These are phyloP conservation scores for Nakazawaea wyomingensis DNA, from an alignment of 805 yeast genomes.

Conservation along the genomic window DNA sequence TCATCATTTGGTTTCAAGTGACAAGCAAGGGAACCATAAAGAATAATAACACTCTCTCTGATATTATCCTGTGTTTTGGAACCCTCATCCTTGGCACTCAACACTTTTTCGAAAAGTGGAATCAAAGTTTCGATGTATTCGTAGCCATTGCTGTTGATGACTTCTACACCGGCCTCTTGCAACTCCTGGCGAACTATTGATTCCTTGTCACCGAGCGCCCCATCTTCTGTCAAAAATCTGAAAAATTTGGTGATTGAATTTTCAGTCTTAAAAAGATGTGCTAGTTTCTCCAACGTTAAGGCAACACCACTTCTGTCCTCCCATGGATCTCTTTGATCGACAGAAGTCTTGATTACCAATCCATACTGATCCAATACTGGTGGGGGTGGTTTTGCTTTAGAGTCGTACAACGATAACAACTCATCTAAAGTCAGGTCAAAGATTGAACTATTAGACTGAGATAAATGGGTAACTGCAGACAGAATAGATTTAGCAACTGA, in stretches of 20 bases:
- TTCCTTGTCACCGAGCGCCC: slow-evolving; percentile 73
- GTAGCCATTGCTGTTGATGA: slow-evolving; percentile 64
- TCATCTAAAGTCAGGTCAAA: slow-evolving; percentile 32
- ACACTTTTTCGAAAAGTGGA: slow-evolving; percentile 71
- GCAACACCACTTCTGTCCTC: slow-evolving; percentile 83
- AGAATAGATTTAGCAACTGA: slow-evolving; percentile 70
- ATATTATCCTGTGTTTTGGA: slow-evolving; percentile 51
- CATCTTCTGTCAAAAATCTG: slow-evolving; percentile 54
- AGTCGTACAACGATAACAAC: slow-evolving; percentile 52
- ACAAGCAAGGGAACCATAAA: slow-evolving; percentile 88
- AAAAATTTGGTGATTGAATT: slow-evolving; percentile 50
- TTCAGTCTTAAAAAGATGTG: slow-evolving; percentile 38
- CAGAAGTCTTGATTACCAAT: slow-evolving; percentile 56
- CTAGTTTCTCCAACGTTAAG: slow-evolving; percentile 50
- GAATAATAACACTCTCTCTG: slow-evolving; percentile 75
- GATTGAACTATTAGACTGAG: slow-evolving; percentile 19
- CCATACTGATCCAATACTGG: slow-evolving; percentile 79
- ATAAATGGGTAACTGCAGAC: slow-evolving; percentile 40
- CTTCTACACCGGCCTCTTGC: slow-evolving; percentile 81
- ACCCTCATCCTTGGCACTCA: slow-evolving; percentile 45
- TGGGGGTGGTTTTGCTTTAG: slow-evolving; percentile 67
- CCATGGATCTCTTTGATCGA: slow-evolving; percentile 68
- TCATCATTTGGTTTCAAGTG: slow-evolving; percentile 67
- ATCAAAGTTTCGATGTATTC: slow-evolving; percentile 65
- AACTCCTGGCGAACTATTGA: slow-evolving; percentile 71